Conservation (phyloP, 192 early-diverging fungal genomes). For the Helicostylum pulchrum region DNA sequence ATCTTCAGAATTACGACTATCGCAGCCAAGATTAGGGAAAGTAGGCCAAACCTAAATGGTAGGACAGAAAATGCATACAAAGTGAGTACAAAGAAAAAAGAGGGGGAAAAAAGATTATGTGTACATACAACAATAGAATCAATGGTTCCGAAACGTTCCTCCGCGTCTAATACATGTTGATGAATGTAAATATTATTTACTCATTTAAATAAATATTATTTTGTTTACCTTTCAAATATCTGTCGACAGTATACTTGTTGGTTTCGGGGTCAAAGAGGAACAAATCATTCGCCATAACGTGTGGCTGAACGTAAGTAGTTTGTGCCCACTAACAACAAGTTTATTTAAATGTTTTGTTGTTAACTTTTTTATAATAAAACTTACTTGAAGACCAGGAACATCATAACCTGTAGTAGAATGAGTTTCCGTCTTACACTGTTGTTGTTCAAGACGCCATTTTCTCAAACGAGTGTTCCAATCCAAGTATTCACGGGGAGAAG, state of each 20-base stretch:
- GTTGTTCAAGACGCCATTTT: constrained; percentile 21
- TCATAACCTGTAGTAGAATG: constrained; percentile 13
- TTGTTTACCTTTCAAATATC: constrained; percentile 17
- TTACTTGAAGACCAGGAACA: constrained; percentile 16
- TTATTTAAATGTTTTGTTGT: neutral
- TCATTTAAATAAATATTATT: neutral
- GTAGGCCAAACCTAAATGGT: constrained; percentile 15
- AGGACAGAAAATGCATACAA: no score
- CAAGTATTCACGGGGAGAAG: constrained; percentile 18
- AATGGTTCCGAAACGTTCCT: constrained; percentile 16
- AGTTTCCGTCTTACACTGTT: neutral
- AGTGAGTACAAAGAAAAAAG: neutral
- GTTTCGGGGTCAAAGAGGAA: constrained; percentile 18
- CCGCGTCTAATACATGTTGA: constrained; percentile 7
- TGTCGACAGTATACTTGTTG: constrained; percentile 21
- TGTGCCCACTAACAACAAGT: constrained; percentile 14
- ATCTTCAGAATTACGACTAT: constrained; percentile 29
- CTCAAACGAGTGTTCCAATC: constrained; percentile 16
- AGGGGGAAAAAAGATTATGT: neutral
- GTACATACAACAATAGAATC: constrained; percentile 24
- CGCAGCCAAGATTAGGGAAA: constrained; percentile 20
- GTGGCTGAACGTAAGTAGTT: constrained; percentile 19
- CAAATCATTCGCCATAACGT: constrained; percentile 23
- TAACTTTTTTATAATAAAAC: neutral
- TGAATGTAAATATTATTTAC: neutral